phyloP scores from a whole-genome alignment of 2,329 filamentous ascomycete species.

The Botrytis deweyae region DNA sequence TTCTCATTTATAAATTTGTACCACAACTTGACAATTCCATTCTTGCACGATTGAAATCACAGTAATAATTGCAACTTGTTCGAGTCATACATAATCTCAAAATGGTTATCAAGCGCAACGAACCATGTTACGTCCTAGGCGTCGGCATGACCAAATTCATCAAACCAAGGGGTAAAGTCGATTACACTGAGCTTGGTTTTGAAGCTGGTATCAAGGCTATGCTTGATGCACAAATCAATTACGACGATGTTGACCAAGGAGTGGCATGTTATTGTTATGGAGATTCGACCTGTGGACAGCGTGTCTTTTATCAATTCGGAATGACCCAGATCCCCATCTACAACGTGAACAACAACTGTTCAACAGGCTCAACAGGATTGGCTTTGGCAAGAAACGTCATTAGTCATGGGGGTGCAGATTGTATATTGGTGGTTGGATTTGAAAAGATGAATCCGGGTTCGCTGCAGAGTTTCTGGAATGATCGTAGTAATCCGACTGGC shows the following conservation, averaged over 20 bases:
- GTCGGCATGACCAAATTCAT: constrained; percentile 99
- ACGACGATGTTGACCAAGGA: constrained; percentile 93
- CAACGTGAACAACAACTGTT: constrained; percentile 99
- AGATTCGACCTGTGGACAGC: constrained; percentile 90
- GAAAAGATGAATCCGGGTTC: constrained; percentile 98
- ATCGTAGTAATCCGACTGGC: constrained; percentile 76
- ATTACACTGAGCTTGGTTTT: constrained; percentile 92
- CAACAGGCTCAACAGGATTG: constrained; percentile 88
- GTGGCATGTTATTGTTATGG: constrained; percentile 98
- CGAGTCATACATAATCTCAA: background rate
- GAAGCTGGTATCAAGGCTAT: constrained; percentile 67
- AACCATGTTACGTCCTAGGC: constrained; percentile 79
- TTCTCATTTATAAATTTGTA: background rate
- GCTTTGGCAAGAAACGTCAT: constrained; percentile 81
- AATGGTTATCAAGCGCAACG: constrained; percentile 35
- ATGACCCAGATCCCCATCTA: constrained; percentile 96
- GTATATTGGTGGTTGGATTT: constrained; percentile 88
- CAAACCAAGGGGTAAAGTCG: constrained; percentile 90
- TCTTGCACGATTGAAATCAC: background rate
- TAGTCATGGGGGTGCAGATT: constrained; percentile 77
- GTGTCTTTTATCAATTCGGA: constrained; percentile 98
- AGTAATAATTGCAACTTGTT: background rate
- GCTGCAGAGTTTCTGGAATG: constrained; percentile 79
- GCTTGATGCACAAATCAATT: constrained; percentile 81
- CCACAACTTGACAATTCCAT: background rate